These are phyloP conservation scores for Asterella californica DNA, from an alignment of 225 moss, liverwort and hornwort species.

Conservation along the genomic window DNA sequence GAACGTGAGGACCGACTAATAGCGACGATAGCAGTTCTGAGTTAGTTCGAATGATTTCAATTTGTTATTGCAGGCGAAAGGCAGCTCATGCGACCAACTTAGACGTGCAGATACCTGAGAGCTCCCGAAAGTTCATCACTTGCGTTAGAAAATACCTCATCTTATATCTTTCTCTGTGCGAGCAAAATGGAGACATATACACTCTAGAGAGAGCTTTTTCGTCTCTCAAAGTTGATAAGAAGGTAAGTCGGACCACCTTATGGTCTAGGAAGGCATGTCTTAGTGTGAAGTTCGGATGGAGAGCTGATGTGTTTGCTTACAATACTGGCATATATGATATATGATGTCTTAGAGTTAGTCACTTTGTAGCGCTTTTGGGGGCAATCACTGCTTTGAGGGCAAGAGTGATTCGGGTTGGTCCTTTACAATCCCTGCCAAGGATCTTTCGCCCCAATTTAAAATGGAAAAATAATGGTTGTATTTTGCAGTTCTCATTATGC, in stretches of 20 bases:
- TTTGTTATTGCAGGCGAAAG: constrained; percentile 58
- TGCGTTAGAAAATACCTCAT: constrained; percentile 92
- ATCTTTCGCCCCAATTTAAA: not conserved
- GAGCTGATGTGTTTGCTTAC: not conserved
- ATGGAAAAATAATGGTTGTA: not conserved
- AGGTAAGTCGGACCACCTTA: constrained; percentile 38
- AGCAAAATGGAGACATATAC: constrained; percentile 82
- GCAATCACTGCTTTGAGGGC: not conserved
- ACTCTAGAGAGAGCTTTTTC: constrained; percentile 88
- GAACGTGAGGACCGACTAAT: too few species aligned
- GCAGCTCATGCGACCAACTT: constrained; percentile 83
- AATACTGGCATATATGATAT: too few species aligned
- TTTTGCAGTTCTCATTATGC: constrained; percentile 80
- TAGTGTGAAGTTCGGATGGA: not conserved
- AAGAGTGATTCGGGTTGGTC: not conserved
- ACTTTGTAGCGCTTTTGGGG: not conserved
- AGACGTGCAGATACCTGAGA: constrained; percentile 90
- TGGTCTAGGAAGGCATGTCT: not conserved
- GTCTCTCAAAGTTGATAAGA: constrained; percentile 81
- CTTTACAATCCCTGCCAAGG: not conserved
- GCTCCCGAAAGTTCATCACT: constrained; percentile 95
- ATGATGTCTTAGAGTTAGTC: too few species aligned
- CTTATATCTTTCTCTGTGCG: constrained; percentile 83
- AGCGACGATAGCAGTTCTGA: not conserved
- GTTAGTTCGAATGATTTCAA: not conserved